Percentiles rank a stretch among this genome's conserved stretches.
Conservation (phyloP, 495 filamentous ascomycete genomes). For the Penicillium antarcticum region DNA sequence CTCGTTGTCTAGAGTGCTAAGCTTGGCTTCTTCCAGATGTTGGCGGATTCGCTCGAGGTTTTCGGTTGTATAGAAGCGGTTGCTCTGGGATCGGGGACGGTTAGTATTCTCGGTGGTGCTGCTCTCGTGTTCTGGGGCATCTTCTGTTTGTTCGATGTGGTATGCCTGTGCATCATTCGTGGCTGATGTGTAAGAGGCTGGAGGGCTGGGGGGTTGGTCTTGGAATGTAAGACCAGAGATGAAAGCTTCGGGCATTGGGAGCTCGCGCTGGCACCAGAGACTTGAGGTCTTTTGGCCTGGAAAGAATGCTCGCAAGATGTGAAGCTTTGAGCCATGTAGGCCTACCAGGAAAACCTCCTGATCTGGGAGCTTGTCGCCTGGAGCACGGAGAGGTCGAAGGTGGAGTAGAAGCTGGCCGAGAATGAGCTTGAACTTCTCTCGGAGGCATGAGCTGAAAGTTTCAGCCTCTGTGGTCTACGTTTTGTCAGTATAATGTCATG, state of each 20-base stretch:
- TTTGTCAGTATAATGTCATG: no score
- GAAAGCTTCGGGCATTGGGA: background rate
- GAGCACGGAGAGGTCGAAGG: slow-evolving; percentile 15
- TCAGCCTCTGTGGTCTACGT: slow-evolving; percentile 17
- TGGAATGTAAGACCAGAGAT: background rate
- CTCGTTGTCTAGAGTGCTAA: slow-evolving; percentile 16
- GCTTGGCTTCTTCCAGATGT: slow-evolving; percentile 14
- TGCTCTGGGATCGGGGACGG: background rate
- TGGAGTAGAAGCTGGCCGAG: slow-evolving; percentile 24
- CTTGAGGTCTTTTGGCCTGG: slow-evolving; percentile 26
- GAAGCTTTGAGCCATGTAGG: slow-evolving; percentile 29
- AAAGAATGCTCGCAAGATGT: slow-evolving; percentile 29
- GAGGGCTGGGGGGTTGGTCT: background rate
- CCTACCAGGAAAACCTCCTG: slow-evolving; percentile 33
- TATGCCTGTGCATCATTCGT: no score
- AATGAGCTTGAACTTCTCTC: slow-evolving; percentile 28
- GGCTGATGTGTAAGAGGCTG: no score
- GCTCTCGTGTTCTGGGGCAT: background rate
- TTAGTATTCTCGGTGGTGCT: background rate
- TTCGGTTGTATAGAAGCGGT: slow-evolving; percentile 16
- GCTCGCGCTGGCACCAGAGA: slow-evolving; percentile 22
- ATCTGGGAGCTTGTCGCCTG: slow-evolving; percentile 27
- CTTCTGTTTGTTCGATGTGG: background rate
- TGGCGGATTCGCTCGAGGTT: slow-evolving; percentile 21
- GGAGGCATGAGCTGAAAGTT: slow-evolving; percentile 10